Evolutionary conservation across 352 stramenopile species (phyloP).

Genomic region (Bremia lactucae): DNA sequence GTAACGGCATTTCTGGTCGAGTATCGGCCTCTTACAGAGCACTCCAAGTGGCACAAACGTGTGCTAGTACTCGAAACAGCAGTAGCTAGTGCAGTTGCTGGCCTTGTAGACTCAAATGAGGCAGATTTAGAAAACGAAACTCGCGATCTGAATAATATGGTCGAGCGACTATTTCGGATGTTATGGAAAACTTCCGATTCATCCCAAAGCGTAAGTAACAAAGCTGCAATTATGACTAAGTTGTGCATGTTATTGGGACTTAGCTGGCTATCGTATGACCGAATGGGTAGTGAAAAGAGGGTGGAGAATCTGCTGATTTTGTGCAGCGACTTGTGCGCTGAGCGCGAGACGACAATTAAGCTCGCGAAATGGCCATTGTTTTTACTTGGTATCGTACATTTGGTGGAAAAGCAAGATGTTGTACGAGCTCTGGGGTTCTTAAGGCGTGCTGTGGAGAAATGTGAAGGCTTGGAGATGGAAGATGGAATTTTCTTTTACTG

Average conservation of each 20-base stretch:
- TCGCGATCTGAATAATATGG: slow-evolving; percentile 13
- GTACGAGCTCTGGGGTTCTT: slow-evolving; percentile 25
- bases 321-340: slow-evolving; percentile 10
- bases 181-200: background rate
- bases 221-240: slow-evolving; percentile 8
- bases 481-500: slow-evolving; percentile 37
- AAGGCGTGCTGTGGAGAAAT: slow-evolving; percentile 4
- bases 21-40: slow-evolving; percentile 7
- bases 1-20: slow-evolving; percentile 12
- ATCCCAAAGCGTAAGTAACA: background rate
- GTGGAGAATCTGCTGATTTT: slow-evolving; percentile 16
- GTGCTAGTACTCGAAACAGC: slow-evolving; percentile 19
- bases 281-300: slow-evolving; percentile 5
- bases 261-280: slow-evolving; percentile 27
- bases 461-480: background rate
- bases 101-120: background rate
- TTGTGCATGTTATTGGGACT: slow-evolving; percentile 20
- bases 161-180: slow-evolving; percentile 10
- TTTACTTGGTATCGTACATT: slow-evolving; percentile 25
- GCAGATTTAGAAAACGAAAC: slow-evolving; percentile 1
- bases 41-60: slow-evolving; percentile 13
- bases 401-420: slow-evolving; percentile 19
- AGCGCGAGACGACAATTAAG: background rate
- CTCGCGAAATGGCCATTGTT: slow-evolving; percentile 30
- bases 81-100: slow-evolving; percentile 6